These are phyloP conservation scores for Teratosphaeria destructans DNA, from an alignment of 2,329 filamentous ascomycete genomes.

Conservation along the genomic window DNA sequence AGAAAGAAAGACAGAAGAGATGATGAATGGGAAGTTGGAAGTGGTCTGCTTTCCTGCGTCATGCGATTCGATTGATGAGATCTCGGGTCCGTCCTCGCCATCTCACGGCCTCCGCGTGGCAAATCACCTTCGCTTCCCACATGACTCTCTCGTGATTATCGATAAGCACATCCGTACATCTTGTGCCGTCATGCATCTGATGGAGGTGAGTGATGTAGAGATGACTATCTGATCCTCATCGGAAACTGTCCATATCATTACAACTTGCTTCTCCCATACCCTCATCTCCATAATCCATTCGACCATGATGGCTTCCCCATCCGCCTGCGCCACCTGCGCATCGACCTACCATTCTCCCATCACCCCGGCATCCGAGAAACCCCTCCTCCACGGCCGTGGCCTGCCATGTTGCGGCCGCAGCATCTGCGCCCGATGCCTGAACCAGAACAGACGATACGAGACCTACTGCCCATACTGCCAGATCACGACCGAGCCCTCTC, in stretches of 20 bases:
- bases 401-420: constrained; percentile 59
- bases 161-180: not conserved
- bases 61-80: not conserved
- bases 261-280: not conserved
- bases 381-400: constrained; percentile 47
- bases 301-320: constrained; percentile 7
- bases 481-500: constrained; percentile 47
- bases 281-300: not conserved
- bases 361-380: constrained; percentile 43
- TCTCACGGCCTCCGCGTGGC: not conserved
- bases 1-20: not conserved
- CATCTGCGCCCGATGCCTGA: constrained; percentile 62
- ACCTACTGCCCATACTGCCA: constrained; percentile 67
- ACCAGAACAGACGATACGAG: constrained; percentile 58
- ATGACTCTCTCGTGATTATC: not conserved
- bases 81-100: not conserved
- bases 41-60: not conserved
- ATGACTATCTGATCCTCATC: no score
- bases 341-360: constrained; percentile 13
- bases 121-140: not conserved
- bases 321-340: constrained; percentile 25
- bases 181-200: constrained; percentile 4
- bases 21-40: not conserved
- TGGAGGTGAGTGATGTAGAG: no score
- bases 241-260: no score